Evolutionary conservation across 2,329 filamentous ascomycete genomes (phyloP).

Genomic region (Aspergillus hortae): DNA sequence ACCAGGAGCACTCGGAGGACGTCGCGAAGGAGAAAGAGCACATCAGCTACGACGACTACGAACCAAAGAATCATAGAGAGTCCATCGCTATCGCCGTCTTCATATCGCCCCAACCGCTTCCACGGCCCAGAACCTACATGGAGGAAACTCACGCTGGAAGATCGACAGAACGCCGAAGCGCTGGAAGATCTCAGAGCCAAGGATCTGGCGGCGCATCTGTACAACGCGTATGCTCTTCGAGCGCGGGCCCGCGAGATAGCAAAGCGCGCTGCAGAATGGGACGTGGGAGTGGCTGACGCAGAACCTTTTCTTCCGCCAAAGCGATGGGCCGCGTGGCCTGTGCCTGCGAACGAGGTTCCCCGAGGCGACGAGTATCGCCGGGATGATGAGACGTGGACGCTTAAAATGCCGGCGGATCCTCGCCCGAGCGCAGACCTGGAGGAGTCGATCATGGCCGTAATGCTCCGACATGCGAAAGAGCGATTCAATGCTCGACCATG

Average conservation of each 20-base stretch:
- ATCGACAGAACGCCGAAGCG: slow-evolving; percentile 63
- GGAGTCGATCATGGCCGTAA: slow-evolving; percentile 65
- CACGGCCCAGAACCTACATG: slow-evolving; percentile 65
- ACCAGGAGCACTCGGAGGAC: not conserved
- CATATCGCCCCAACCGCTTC: slow-evolving; percentile 66
- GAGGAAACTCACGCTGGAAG: slow-evolving; percentile 85
- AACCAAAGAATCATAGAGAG: not conserved
- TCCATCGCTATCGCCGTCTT: slow-evolving; percentile 11
- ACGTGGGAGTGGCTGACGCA: slow-evolving; percentile 6
- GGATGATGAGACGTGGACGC: slow-evolving; percentile 51
- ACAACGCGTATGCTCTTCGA: slow-evolving; percentile 71
- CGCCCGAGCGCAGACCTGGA: slow-evolving; percentile 62
- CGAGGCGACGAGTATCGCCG: slow-evolving; percentile 50
- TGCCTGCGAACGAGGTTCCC: slow-evolving; percentile 62
- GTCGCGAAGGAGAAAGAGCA: not conserved
- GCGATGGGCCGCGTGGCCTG: slow-evolving; percentile 82
- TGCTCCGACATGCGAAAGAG: slow-evolving; percentile 66
- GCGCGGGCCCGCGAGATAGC: slow-evolving; percentile 31
- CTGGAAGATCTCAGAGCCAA: slow-evolving; percentile 61
- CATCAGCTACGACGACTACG: not conserved
- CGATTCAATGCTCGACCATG: slow-evolving; percentile 50
- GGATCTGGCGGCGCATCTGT: slow-evolving; percentile 73
- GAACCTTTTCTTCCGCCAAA: slow-evolving; percentile 47
- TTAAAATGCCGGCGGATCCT: slow-evolving; percentile 43
- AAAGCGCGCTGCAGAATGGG: slow-evolving; percentile 5